Conservation (phyloP, 495 filamentous ascomycete species). For the Glonium stellatum region DNA sequence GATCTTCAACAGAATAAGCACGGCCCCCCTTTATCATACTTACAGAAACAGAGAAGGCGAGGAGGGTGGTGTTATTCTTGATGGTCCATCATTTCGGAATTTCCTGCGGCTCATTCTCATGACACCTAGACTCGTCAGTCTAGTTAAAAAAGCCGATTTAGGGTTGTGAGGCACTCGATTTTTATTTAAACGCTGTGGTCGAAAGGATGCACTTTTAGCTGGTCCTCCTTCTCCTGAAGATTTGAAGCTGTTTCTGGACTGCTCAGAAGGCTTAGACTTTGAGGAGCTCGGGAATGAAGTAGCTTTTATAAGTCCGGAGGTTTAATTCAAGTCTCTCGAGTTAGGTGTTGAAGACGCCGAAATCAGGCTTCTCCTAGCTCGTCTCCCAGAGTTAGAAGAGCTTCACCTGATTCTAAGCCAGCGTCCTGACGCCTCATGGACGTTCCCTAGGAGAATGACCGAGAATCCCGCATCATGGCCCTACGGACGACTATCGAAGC, state of each 20-base stretch:
- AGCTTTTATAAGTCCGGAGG: not conserved
- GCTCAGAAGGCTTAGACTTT: not conserved
- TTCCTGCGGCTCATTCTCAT: not conserved
- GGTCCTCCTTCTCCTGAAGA: not conserved
- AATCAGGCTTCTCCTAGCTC: not conserved
- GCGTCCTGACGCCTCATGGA: not conserved
- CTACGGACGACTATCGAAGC: not conserved
- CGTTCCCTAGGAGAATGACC: not conserved
- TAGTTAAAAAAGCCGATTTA: not conserved
- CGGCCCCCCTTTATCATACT: not conserved
- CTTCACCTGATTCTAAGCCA: not conserved
- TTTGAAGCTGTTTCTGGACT: not conserved
- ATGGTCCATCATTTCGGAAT: not conserved
- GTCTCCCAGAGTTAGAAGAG: not conserved
- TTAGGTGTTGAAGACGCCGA: not conserved
- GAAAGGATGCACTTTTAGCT: not conserved
- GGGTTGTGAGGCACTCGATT: not conserved
- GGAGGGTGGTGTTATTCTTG: not conserved
- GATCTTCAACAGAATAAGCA: not conserved
- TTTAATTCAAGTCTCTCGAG: not conserved
- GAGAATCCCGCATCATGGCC: not conserved
- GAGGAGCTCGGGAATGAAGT: not conserved
- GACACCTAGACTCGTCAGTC: not conserved
- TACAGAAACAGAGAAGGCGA: not conserved
- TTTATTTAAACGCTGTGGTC: not conserved